phyloP scores from a whole-genome alignment of 1,139 yeast genomes.

The Taphrina populina region DNA sequence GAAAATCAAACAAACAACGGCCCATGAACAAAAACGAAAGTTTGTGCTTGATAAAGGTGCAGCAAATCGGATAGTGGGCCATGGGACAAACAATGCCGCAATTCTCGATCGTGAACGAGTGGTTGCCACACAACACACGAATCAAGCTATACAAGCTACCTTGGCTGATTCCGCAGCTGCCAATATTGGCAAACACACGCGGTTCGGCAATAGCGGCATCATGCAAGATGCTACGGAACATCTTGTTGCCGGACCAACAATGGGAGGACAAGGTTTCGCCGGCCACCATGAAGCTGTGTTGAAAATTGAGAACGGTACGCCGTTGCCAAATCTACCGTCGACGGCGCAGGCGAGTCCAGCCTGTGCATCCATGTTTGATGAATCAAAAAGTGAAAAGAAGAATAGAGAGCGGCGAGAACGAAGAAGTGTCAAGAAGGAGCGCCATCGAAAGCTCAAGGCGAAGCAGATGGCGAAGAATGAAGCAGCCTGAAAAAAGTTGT shows the following conservation, averaged over 20 bases:
- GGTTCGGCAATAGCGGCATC: conserved; percentile 23
- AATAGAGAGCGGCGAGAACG: conserved; percentile 18
- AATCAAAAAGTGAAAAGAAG: conserved; percentile 11
- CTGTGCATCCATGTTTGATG: conserved; percentile 12
- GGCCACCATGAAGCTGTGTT: neutral
- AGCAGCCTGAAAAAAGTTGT: neutral
- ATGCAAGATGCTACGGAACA: neutral
- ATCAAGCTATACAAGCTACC: conserved; percentile 7
- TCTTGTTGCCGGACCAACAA: neutral
- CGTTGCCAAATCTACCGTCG: neutral
- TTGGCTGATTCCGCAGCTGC: conserved; percentile 6
- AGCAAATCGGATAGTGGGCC: conserved; percentile 15
- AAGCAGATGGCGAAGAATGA: neutral
- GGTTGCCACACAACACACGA: conserved; percentile 6
- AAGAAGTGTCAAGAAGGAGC: conserved; percentile 23
- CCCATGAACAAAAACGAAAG: neutral
- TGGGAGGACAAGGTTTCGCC: neutral
- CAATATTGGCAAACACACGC: conserved; percentile 21
- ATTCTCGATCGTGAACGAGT: conserved; percentile 28
- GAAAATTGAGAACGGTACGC: neutral
- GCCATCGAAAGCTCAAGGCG: conserved; percentile 14
- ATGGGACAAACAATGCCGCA: conserved; percentile 10
- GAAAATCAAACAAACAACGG: conserved; percentile 52
- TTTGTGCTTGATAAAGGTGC: conserved; percentile 8
- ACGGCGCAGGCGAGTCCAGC: neutral